Percentiles rank a stretch among this genome's conserved stretches.
Conservation (phyloP, 257 asterid species). For the Salvia splendens region DNA sequence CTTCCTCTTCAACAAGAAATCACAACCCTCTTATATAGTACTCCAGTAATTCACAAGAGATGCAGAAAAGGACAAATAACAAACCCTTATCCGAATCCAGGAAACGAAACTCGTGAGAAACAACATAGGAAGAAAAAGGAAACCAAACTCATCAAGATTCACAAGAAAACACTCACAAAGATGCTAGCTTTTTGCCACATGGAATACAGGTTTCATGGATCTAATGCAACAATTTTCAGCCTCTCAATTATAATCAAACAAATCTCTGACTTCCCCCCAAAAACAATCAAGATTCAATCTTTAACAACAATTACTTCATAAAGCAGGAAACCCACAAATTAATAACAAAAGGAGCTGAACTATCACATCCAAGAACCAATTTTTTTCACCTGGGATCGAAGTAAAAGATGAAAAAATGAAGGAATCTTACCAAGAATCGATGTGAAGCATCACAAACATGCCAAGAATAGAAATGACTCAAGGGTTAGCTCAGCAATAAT, state of each 20-base stretch:
- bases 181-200: constrained; percentile 60
- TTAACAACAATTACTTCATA: constrained; percentile 35
- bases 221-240: constrained; percentile 66
- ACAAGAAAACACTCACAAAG: constrained; percentile 59
- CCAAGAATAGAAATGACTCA: constrained; percentile 37
- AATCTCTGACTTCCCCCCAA: constrained; percentile 10
- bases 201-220: constrained; percentile 71
- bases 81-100: constrained; percentile 55
- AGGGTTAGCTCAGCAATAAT: constrained; percentile 26
- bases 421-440: constrained; percentile 45
- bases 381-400: constrained; percentile 16
- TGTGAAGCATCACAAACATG: constrained; percentile 28
- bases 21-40: constrained; percentile 38
- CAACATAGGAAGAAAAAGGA: constrained; percentile 37
- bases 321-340: constrained; percentile 11
- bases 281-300: constrained; percentile 45
- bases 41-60: constrained; percentile 34
- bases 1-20: constrained; percentile 43
- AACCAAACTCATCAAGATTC: constrained; percentile 39
- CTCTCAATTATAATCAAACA: constrained; percentile 42
- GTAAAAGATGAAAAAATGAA: not conserved
- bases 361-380: constrained; percentile 29
- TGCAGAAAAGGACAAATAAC: constrained; percentile 43
- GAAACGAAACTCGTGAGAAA: constrained; percentile 42
- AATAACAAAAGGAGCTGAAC: constrained; percentile 48